Evolutionary conservation across 352 stramenopile species (phyloP).

Genomic region (Pilasporangium apinafurcum): DNA sequence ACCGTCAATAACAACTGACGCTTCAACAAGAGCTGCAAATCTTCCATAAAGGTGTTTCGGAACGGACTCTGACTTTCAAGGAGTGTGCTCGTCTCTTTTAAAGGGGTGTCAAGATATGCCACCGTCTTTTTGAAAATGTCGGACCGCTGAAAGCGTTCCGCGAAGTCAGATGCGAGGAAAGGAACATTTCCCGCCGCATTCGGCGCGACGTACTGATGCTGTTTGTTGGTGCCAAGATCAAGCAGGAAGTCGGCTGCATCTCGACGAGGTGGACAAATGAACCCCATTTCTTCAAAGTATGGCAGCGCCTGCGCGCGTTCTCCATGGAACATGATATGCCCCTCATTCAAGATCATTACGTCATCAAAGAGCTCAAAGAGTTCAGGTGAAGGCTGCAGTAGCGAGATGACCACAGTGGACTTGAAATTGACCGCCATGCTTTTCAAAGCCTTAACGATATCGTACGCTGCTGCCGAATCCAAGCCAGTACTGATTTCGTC

Average conservation of each 20-base stretch:
- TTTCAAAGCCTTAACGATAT: conserved; percentile 45
- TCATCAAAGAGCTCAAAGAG: conserved; percentile 94
- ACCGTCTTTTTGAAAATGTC: conserved; percentile 43
- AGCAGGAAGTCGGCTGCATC: conserved; percentile 53
- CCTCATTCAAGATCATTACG: conserved; percentile 87
- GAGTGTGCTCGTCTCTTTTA: conserved; percentile 1
- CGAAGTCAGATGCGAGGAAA: conserved; percentile 36
- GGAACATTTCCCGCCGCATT: conserved; percentile 3
- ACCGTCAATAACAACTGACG: conserved; percentile 70
- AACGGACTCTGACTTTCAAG: conserved; percentile 23
- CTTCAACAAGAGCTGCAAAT: conserved; percentile 29
- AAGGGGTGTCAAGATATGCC: conserved; percentile 22
- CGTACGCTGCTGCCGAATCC: conserved; percentile 44
- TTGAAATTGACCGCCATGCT: conserved; percentile 40
- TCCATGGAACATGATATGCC: conserved; percentile 83
- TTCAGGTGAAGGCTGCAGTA: conserved; percentile 91
- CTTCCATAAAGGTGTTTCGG: conserved; percentile 40
- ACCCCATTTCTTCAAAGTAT: conserved; percentile 47
- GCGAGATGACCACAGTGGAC: conserved; percentile 61
- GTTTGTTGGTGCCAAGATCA: conserved; percentile 45
- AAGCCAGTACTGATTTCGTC: conserved; percentile 76
- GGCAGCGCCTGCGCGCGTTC: conserved; percentile 18
- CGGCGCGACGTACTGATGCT: conserved; percentile 28
- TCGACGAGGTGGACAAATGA: conserved; percentile 32
- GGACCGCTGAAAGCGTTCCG: conserved; percentile 39